phyloP scores from a whole-genome alignment of 768 basidiomycete genomes.

The Lactarius vividus region DNA sequence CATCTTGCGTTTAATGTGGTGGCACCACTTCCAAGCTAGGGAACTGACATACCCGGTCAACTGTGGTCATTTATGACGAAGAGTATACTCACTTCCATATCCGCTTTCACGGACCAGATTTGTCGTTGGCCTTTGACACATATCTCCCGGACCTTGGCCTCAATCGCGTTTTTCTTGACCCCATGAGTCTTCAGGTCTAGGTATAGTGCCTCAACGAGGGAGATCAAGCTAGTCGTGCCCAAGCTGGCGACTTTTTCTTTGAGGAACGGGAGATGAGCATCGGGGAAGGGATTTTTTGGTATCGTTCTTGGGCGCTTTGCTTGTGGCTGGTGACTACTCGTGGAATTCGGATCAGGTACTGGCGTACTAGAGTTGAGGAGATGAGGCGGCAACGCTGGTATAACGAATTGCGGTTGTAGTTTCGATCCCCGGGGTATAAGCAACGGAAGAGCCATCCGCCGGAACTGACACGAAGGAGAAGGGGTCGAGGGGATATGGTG shows the following conservation, averaged over 20 bases:
- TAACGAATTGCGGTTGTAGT: constrained; percentile 41
- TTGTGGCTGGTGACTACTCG: constrained; percentile 25
- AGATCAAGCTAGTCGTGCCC: constrained; percentile 57
- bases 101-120: constrained; percentile 67
- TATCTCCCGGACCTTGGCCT: constrained; percentile 75
- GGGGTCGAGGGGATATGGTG: constrained; percentile 70
- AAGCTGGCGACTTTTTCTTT: constrained; percentile 61
- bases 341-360: constrained; percentile 17
- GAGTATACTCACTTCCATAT: constrained; percentile 15
- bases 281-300: constrained; percentile 66
- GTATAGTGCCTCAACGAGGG: constrained; percentile 71
- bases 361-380: constrained; percentile 21
- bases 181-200: constrained; percentile 66
- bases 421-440: constrained; percentile 23
- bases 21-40: not conserved
- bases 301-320: constrained; percentile 29
- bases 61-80: not conserved
- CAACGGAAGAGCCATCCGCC: constrained; percentile 35
- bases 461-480: constrained; percentile 65
- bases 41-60: constrained; percentile 9
- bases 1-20: not conserved
- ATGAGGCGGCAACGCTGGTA: constrained; percentile 38
- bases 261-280: constrained; percentile 56
- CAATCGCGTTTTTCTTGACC: constrained; percentile 81
- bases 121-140: constrained; percentile 70